Evolutionary conservation across 1,139 yeast genomes (phyloP).

Genomic region (Debaryomyces subglobosus): DNA sequence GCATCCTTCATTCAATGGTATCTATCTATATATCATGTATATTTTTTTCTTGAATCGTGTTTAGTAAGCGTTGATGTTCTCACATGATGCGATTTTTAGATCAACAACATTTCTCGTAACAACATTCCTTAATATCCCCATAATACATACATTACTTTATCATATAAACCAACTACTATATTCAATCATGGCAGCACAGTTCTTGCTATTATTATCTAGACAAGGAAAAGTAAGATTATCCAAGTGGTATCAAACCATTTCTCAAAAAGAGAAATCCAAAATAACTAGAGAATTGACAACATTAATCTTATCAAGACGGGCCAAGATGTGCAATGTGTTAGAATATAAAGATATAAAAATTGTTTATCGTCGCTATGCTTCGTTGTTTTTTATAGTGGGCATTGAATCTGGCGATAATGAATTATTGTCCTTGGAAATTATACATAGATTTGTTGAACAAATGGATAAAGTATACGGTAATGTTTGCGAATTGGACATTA

Average conservation of each 20-base stretch:
- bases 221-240: conserved; percentile 94
- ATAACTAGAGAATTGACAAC: conserved; percentile 87
- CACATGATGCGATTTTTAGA: conserved; percentile 4
- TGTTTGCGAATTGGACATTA: conserved; percentile 91
- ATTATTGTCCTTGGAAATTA: conserved; percentile 77
- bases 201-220: conserved; percentile 78
- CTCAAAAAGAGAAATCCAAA: conserved; percentile 81
- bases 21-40: neutral
- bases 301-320: conserved; percentile 77
- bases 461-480: conserved; percentile 98
- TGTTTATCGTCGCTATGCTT: conserved; percentile 90
- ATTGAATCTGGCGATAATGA: conserved; percentile 86
- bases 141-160: neutral
- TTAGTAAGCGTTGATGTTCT: conserved; percentile 1
- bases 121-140: neutral
- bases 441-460: conserved; percentile 93
- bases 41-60: neutral
- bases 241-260: conserved; percentile 87
- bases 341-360: conserved; percentile 89
- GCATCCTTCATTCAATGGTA: neutral
- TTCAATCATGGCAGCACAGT: conserved; percentile 67
- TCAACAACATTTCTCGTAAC: conserved; percentile 2
- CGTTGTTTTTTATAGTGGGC: conserved; percentile 86
- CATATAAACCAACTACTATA: neutral
- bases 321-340: conserved; percentile 94